These are phyloP conservation scores for Phanerochaete sordida DNA, from an alignment of 768 basidiomycete species.

Conservation along the genomic window DNA sequence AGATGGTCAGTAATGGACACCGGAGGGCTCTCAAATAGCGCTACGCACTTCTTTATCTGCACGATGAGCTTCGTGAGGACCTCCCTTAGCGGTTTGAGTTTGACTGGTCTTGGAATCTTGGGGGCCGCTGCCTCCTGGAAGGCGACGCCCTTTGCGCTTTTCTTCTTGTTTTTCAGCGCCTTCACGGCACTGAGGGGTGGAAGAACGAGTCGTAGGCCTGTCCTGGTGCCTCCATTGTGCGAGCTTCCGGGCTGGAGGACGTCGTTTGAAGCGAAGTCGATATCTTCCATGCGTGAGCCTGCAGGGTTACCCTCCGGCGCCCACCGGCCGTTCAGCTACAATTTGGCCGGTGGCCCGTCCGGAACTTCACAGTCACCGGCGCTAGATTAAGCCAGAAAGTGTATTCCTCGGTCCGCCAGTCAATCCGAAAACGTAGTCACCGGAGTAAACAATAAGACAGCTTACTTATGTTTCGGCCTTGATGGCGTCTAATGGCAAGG, in stretches of 20 bases:
- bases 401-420: background rate
- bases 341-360: background rate
- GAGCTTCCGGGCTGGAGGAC: constrained; percentile 26
- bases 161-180: constrained; percentile 51
- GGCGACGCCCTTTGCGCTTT: constrained; percentile 28
- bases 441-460: background rate
- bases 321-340: background rate
- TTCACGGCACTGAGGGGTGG: constrained; percentile 64
- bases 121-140: constrained; percentile 26
- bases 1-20: constrained; percentile 2
- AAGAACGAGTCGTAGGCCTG: constrained; percentile 62
- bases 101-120: constrained; percentile 53
- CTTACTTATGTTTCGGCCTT: background rate
- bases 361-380: background rate
- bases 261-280: constrained; percentile 26
- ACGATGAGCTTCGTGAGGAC: constrained; percentile 62
- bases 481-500: background rate
- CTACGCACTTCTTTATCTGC: constrained; percentile 70
- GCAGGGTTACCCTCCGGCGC: constrained; percentile 3
- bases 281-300: constrained; percentile 20
- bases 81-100: constrained; percentile 78
- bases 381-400: background rate
- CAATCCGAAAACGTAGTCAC: background rate
- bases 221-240: constrained; percentile 23
- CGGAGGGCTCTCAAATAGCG: background rate